These are phyloP conservation scores for Paramecium sonneborni DNA, from an alignment of 73 alveolate species.

Conservation along the genomic window DNA sequence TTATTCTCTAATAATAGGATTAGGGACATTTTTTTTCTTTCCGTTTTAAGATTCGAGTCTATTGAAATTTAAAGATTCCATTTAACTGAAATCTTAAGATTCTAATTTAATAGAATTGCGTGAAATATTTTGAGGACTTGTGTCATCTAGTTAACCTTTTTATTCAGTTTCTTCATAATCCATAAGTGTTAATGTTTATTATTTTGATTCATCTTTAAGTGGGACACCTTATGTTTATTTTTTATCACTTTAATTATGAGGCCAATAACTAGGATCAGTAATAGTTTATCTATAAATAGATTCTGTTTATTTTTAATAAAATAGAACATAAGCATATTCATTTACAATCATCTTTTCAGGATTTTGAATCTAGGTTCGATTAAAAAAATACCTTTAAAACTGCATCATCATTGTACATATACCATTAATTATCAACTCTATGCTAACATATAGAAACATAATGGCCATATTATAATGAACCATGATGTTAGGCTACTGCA, in stretches of 20 bases:
- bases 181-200: neutral
- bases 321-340: slow-evolving; percentile 42
- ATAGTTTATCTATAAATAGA: slow-evolving; percentile 16
- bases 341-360: neutral
- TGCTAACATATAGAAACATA: slow-evolving; percentile 1
- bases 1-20: neutral
- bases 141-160: slow-evolving; percentile 6
- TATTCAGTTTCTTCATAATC: slow-evolving; percentile 5
- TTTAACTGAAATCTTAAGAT: no score
- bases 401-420: slow-evolving; percentile 42
- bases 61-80: no score
- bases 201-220: neutral
- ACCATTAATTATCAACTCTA: slow-evolving; percentile 41
- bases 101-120: neutral
- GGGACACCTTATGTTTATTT: neutral
- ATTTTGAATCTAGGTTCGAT: neutral
- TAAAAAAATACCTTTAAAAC: neutral
- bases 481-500: slow-evolving; percentile 20
- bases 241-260: slow-evolving; percentile 5
- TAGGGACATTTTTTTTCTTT: neutral
- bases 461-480: slow-evolving; percentile 40
- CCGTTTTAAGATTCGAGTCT: neutral
- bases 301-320: slow-evolving; percentile 40
- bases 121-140: neutral
- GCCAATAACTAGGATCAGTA: slow-evolving; percentile 17